These are phyloP conservation scores for Marasmius fiardii DNA, from an alignment of 1,284 basidiomycete species.

Conservation along the genomic window DNA sequence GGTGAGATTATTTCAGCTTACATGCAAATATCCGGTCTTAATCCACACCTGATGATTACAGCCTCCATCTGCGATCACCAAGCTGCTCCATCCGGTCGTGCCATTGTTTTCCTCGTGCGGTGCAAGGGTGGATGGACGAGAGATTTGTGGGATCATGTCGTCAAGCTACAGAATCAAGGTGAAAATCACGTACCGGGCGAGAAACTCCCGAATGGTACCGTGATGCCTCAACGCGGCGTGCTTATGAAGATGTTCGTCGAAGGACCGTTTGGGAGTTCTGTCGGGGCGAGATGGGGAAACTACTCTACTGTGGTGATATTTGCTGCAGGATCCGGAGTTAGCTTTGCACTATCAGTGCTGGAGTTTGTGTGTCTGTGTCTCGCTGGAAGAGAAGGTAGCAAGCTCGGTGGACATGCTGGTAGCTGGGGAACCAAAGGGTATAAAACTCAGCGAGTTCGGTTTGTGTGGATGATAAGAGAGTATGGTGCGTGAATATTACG, in stretches of 20 bases:
- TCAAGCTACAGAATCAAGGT: conserved; percentile 28
- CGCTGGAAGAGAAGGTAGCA: conserved; percentile 47
- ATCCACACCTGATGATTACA: background rate
- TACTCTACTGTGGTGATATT: conserved; percentile 69
- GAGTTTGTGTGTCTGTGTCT: conserved; percentile 70
- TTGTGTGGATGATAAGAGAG: conserved; percentile 84
- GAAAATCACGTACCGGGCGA: conserved; percentile 30
- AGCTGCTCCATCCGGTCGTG: conserved; percentile 43
- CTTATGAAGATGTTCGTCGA: conserved; percentile 68
- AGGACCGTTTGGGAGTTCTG: conserved; percentile 78
- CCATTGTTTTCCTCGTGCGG: conserved; percentile 74
- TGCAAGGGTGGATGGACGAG: conserved; percentile 77
- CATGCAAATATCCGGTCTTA: background rate
- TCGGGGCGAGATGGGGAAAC: conserved; percentile 62
- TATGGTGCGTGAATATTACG: conserved; percentile 51
- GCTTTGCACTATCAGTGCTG: conserved; percentile 72
- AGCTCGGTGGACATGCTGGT: conserved; percentile 39
- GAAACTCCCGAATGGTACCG: conserved; percentile 24
- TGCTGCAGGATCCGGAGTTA: conserved; percentile 79
- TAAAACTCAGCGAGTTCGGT: conserved; percentile 61
- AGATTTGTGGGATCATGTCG: conserved; percentile 63
- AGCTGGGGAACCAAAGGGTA: conserved; percentile 43
- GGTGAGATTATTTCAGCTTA: conserved; percentile 18
- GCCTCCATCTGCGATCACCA: conserved; percentile 61
- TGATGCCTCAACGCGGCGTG: conserved; percentile 44